Conservation (phyloP, 1,284 basidiomycete species). For the Cryptococcus wingfieldii region DNA sequence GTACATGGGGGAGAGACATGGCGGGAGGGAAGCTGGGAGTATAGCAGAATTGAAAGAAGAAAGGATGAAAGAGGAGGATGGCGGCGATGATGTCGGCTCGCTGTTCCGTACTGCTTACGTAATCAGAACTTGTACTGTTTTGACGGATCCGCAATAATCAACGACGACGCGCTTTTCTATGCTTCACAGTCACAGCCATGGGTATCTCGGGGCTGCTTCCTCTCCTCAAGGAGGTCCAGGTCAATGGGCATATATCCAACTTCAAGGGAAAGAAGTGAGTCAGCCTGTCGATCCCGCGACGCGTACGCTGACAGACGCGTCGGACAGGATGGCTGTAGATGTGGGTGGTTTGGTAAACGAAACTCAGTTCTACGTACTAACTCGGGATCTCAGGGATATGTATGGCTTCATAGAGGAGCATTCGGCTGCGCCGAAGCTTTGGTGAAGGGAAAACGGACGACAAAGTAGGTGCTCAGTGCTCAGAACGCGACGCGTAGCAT, state of each 20-base stretch:
- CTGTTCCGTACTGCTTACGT: neutral
- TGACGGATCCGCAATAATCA: neutral
- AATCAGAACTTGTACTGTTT: neutral
- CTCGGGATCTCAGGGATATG: conserved; percentile 65
- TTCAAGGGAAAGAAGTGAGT: conserved; percentile 68
- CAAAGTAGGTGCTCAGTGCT: conserved; percentile 61
- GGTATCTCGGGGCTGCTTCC: conserved; percentile 92
- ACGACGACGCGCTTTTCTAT: neutral
- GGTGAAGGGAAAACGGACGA: conserved; percentile 75
- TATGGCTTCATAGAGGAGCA: conserved; percentile 94
- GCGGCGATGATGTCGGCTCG: neutral
- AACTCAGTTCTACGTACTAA: too few relatives aligned
- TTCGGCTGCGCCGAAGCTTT: conserved; percentile 89
- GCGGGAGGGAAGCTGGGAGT: neutral
- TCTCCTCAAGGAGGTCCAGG: conserved; percentile 84
- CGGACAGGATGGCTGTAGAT: neutral
- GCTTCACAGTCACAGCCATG: conserved; percentile 53
- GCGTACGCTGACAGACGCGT: neutral
- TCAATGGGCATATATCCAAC: conserved; percentile 69
- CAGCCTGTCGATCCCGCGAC: neutral
- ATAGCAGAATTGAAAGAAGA: neutral
- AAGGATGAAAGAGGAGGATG: neutral
- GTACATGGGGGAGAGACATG: conserved; percentile 30
- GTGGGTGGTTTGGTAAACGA: neutral
- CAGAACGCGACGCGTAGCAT: neutral